phyloP scores from a whole-genome alignment of 1,284 basidiomycete species.

The Bjerkandera adusta region DNA sequence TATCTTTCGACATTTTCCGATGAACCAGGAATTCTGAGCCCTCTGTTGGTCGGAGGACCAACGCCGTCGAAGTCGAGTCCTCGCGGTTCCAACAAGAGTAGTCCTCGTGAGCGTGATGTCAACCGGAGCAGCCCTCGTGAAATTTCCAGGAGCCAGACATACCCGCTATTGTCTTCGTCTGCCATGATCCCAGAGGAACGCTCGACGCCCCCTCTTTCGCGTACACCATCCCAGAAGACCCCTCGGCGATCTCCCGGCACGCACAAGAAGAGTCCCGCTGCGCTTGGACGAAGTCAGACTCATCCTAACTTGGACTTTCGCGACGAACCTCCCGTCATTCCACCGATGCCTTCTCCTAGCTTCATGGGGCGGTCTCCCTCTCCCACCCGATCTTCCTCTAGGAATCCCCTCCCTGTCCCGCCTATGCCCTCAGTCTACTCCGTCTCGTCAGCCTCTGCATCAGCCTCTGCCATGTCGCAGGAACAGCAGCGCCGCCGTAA shows the following conservation, averaged over 20 bases:
- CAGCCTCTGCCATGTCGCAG: constrained; percentile 5
- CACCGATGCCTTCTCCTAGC: constrained; percentile 15
- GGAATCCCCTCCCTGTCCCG: constrained; percentile 28
- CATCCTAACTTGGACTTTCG: constrained; percentile 22
- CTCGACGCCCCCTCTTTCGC: constrained; percentile 5
- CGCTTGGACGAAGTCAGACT: constrained; percentile 25
- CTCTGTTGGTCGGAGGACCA: constrained; percentile 39
- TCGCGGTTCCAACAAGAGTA: no score
- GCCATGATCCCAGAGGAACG: constrained; percentile 34
- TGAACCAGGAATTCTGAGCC: constrained; percentile 57
- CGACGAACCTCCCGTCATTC: constrained; percentile 16
- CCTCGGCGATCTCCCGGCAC: constrained; percentile 16
- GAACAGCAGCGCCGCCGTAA: not conserved
- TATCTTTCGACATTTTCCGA: constrained; percentile 41
- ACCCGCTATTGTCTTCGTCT: constrained; percentile 24
- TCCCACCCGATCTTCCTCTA: constrained; percentile 14
- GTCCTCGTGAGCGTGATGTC: no score
- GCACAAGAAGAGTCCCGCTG: constrained; percentile 17
- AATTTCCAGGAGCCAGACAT: constrained; percentile 33
- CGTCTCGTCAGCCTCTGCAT: constrained; percentile 10
- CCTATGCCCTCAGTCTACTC: constrained; percentile 21
- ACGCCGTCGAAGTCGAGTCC: constrained; percentile 4
- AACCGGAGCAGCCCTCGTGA: constrained; percentile 31
- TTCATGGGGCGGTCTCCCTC: constrained; percentile 11
- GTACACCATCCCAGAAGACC: constrained; percentile 23